These are phyloP conservation scores for Morella rubra DNA, from an alignment of 306 rosid species.

Conservation along the genomic window DNA sequence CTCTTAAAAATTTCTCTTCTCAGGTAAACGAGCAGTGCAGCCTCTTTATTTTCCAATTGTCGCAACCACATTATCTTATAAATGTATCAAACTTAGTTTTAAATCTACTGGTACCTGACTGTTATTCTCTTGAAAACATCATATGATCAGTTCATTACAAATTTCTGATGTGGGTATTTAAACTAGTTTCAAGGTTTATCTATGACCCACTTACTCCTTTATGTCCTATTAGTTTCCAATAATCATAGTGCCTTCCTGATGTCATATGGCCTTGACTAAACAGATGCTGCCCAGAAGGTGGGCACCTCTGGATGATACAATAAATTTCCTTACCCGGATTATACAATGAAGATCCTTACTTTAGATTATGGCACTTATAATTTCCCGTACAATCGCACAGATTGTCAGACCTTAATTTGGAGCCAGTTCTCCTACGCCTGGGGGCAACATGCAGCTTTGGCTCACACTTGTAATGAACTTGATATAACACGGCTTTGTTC, in stretches of 20 bases:
- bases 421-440: background rate
- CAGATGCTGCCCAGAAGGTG: background rate
- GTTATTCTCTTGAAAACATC: no score
- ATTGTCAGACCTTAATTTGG: background rate
- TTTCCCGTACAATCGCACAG: background rate
- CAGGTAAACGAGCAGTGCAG: conserved; percentile 46
- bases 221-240: background rate
- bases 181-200: no score
- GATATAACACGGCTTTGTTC: background rate
- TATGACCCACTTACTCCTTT: background rate
- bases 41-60: no score
- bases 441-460: background rate
- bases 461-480: background rate
- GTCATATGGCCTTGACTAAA: background rate
- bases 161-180: no score
- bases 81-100: no score
- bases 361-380: background rate
- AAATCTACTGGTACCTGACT: no score
- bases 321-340: no score
- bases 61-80: no score
- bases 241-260: background rate
- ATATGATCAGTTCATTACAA: no score
- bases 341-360: background rate
- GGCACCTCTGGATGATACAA: background rate
- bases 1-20: conserved; percentile 82